Evolutionary conservation across 768 basidiomycete species (phyloP), one percentile per base, ranked within the genome.

Genomic region (Panus rudis): DNA sequence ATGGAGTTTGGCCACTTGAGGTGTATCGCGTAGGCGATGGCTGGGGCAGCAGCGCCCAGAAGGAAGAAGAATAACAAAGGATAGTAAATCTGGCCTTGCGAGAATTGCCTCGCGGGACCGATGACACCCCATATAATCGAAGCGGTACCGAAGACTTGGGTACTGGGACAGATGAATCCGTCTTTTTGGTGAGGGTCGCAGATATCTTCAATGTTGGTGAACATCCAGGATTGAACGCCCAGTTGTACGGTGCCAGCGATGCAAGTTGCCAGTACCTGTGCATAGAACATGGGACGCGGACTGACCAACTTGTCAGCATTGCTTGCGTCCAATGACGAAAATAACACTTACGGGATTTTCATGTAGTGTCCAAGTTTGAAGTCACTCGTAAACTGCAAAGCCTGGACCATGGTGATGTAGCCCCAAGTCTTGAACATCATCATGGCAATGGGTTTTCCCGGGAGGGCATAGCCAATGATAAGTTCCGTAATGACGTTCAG

Each of bases 301-400:
- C 57, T 59, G 43, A n/a, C n/a, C n/a, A n/a, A n/a, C n/a, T n/a
- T n/a, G n/a, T n/a, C n/a, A n/a, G n/a, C n/a, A n/a, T n/a, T n/a
- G n/a, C n/a, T n/a, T n/a, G n/a, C n/a, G n/a, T n/a, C n/a, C n/a
- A n/a, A n/a, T n/a, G n/a, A n/a, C 5, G 13, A 35, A 40, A 13
- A 23, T 23, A 16, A 30, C 8, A 45, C 47, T 33, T 19, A 49
- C 45, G 81, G 78, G 23, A 84, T 68, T 65, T 80, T 74, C 72
- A 80, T 81, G 67, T 69, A 83, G 63, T 85, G 81, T 34, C 84
- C 84, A 16, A 86, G 71, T 61, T 86, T 87, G 60, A 86, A 80
- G 58, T 86, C 84, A 37, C 75, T 72, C 14, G 81, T 74, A 56
- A 85, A 84, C 47, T 74, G 73, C 61, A 84, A 71, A 2, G 79